Conservation (phyloP, 768 basidiomycete genomes). For the Pleurotus platypus region DNA sequence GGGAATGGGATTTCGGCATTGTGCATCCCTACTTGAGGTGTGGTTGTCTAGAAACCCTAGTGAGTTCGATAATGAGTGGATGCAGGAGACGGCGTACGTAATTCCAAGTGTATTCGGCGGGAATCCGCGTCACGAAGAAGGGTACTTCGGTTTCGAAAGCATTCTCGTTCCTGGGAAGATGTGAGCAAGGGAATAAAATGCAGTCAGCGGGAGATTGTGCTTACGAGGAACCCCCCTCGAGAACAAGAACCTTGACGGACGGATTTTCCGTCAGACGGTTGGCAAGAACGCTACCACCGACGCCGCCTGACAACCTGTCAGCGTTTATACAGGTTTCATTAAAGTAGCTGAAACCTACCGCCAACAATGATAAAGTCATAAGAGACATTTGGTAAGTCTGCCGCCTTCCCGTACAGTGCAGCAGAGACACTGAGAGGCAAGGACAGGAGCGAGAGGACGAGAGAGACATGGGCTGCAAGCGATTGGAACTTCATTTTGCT, state of each 20-base stretch:
- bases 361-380: conserved; percentile 30
- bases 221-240: conserved; percentile 18
- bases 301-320: conserved; percentile 16
- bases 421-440: not conserved
- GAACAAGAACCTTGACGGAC: conserved; percentile 18
- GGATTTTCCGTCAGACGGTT: conserved; percentile 20
- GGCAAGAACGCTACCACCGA: conserved; percentile 23
- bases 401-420: not conserved
- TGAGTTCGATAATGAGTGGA: not conserved
- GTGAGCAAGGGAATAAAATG: not conserved
- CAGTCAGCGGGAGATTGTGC: not conserved
- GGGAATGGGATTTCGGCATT: conserved; percentile 15
- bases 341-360: conserved; percentile 14
- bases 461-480: not conserved
- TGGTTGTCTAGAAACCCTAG: conserved; percentile 22
- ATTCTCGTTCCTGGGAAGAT: conserved; percentile 11
- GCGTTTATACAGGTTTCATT: not conserved
- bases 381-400: not conserved
- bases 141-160: conserved; percentile 12
- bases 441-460: not conserved
- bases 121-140: conserved; percentile 9
- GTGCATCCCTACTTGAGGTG: conserved; percentile 16
- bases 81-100: not conserved
- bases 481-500: not conserved
- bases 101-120: conserved; percentile 12